Base-by-base conservation (phyloP, 495 filamentous ascomycete species). In the Pyrenopolyporus hunteri region DNA sequence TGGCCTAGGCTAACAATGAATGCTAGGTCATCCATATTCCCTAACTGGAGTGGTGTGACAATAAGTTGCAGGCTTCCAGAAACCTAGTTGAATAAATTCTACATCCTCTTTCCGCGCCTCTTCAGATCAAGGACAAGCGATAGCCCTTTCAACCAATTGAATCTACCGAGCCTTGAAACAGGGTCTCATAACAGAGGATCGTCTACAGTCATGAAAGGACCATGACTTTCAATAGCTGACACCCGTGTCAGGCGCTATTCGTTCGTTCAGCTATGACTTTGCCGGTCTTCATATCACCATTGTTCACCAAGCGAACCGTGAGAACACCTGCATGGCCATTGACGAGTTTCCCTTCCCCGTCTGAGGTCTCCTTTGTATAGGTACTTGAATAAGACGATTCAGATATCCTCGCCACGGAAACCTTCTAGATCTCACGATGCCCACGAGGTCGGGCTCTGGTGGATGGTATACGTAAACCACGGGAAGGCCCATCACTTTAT, bases 381-480 rank as follows among this genome's bases (percentile, higher is more conserved):
- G 7, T 20, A 16, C 19, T 57, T 46, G 20, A 60, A 66, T 66
- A 66, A 66, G 63, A 66, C 56, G 45, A 66, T 35, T 53, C 45
- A 57, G 40, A 42, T 47, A 22, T 8, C 57, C 57, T 61, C 52
- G 46, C 47, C 14, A 26, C 53, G 46, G 63, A 66, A 66, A 61
- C 23, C 57, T 66, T 61, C 57, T 66, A 61, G 57, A 61, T 42
- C 23, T 46, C 46, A 25, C 63, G 22, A 47, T 44, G 28, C 14
- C 17, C 6, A 43, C 37, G 39, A 32, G 14, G 42, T 29, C 33
- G 19, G 29, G 35, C 25, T 39, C 48, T 7, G 40, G 40, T 31
- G 28, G 46, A 47, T 61, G 57, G 20, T 22, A 19, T 61, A 25
- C 46, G 35, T 53, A 47, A 16, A 6, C 9, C 10, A 8, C 22